A percentile compares a stretch with the other conserved stretches of the same genome.
Evolutionary conservation across 306 rosid species (phyloP).

Genomic region (Sphenostylis stenocarpa): DNA sequence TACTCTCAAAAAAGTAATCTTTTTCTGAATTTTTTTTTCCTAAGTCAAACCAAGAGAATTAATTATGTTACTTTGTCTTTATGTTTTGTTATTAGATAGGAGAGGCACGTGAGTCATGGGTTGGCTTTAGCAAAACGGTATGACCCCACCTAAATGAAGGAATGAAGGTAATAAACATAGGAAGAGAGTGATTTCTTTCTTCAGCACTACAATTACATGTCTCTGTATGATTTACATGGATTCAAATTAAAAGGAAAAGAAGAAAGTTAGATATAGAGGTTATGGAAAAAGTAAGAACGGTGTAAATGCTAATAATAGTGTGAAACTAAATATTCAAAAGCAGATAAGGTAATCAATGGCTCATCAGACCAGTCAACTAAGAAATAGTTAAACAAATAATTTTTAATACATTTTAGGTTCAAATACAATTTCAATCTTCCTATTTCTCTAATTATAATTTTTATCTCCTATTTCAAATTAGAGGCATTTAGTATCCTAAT

Average conservation of each 20-base stretch:
- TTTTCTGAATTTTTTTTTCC: background rate
- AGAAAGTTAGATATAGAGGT: background rate
- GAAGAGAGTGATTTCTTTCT: background rate
- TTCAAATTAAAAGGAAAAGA: background rate
- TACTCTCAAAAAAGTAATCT: background rate
- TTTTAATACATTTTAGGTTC: too few species aligned
- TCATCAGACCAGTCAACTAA: background rate
- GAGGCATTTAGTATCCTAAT: too few species aligned
- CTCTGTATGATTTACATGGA: background rate
- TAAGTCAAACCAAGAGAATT: background rate
- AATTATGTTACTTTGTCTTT: background rate
- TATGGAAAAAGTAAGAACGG: background rate
- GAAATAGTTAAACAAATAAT: too few species aligned
- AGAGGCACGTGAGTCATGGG: slow-evolving; percentile 41
- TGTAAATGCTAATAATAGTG: too few species aligned
- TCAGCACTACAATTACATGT: background rate
- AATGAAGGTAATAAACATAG: background rate
- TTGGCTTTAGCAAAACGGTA: slow-evolving; percentile 30
- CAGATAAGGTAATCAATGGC: background rate
- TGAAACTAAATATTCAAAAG: background rate
- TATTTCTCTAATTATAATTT: too few species aligned
- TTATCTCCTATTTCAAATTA: too few species aligned
- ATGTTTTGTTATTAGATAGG: slow-evolving; percentile 19
- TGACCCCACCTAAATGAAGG: background rate
- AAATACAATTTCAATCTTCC: too few species aligned